phyloP scores from a whole-genome alignment of 305 asterid species.

The Fraxinus paxiana region DNA sequence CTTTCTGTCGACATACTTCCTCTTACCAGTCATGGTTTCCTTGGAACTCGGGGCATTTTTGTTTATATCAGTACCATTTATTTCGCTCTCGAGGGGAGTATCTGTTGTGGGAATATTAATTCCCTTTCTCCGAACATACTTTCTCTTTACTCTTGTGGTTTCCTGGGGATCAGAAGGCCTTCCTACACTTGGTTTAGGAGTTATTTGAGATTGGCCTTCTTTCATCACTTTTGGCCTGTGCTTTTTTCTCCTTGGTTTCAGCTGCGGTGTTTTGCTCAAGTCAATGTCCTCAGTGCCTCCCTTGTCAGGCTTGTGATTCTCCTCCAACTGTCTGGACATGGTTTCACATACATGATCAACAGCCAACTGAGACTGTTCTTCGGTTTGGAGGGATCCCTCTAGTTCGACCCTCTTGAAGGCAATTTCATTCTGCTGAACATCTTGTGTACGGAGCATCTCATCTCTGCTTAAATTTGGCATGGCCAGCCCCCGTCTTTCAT shows the following conservation, averaged over 20 bases:
- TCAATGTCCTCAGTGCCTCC: constrained; percentile 49
- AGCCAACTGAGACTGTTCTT: constrained; percentile 32
- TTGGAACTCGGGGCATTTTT: constrained; percentile 21
- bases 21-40: constrained; percentile 24
- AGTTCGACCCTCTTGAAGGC: constrained; percentile 24
- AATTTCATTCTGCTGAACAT: constrained; percentile 24
- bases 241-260: constrained; percentile 67
- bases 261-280: constrained; percentile 59
- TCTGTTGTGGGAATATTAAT: constrained; percentile 23
- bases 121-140: constrained; percentile 43
- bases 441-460: constrained; percentile 24
- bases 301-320: constrained; percentile 72
- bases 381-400: constrained; percentile 27
- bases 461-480: constrained; percentile 23
- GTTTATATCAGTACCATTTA: constrained; percentile 12
- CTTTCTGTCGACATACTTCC: constrained; percentile 35
- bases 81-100: constrained; percentile 33
- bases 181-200: constrained; percentile 43
- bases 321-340: constrained; percentile 42
- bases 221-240: constrained; percentile 88
- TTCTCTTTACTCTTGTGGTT: constrained; percentile 44
- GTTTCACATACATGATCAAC: constrained; percentile 30
- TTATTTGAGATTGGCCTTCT: constrained; percentile 53
- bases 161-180: constrained; percentile 38
- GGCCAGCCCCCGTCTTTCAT: constrained; percentile 25